Conservation (phyloP, 2,329 filamentous ascomycete species). For the Diaporthe citri region DNA sequence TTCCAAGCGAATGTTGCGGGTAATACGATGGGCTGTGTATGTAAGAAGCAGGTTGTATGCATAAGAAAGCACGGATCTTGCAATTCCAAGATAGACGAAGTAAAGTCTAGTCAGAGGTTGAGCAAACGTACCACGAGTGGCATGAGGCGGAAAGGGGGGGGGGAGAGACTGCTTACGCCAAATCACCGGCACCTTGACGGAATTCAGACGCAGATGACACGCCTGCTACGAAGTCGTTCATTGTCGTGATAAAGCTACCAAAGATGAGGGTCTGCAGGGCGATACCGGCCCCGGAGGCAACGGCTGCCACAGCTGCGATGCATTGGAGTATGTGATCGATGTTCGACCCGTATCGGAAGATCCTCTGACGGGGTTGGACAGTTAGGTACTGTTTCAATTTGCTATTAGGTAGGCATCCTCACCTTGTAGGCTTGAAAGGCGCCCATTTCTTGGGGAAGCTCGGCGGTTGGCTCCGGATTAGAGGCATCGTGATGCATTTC, state of each 20-base stretch:
- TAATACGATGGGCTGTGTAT: neutral
- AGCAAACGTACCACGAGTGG: neutral
- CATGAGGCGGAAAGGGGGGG: neutral
- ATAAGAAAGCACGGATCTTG: neutral
- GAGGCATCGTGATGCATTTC: neutral
- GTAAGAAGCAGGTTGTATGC: neutral
- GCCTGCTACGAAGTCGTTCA: neutral
- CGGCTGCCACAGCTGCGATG: neutral
- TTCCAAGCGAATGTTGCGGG: neutral
- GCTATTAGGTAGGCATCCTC: neutral
- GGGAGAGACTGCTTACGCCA: neutral
- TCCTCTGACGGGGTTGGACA: neutral
- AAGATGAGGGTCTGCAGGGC: constrained; percentile 9
- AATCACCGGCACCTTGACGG: neutral
- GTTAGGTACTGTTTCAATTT: too few species aligned
- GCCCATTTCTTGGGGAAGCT: neutral
- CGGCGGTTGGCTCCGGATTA: neutral
- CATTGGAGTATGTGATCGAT: neutral
- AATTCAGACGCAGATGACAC: neutral
- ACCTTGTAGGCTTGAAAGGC: constrained; percentile 4
- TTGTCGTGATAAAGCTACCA: constrained; percentile 11
- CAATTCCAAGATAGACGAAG: constrained; percentile 7
- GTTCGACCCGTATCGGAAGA: neutral
- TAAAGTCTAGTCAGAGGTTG: neutral
- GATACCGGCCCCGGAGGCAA: neutral